Evolutionary conservation across 176 grass and related monocot genomes (phyloP).

Genomic region (Dactylis glomerata): DNA sequence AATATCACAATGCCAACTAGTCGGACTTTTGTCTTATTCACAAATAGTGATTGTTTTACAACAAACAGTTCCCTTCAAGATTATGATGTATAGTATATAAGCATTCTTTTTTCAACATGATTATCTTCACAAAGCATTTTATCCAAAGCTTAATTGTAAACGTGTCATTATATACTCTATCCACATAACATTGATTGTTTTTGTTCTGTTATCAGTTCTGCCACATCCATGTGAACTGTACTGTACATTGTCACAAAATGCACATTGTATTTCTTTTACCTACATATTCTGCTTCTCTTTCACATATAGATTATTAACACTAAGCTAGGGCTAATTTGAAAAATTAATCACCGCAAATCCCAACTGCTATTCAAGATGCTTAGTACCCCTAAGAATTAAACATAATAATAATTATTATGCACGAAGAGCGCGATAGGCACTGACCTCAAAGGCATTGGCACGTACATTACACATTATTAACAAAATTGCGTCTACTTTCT

Average conservation of each 20-base stretch:
- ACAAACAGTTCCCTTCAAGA: neutral
- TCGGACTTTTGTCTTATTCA: neutral
- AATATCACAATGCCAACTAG: constrained; percentile 1
- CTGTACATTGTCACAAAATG: neutral
- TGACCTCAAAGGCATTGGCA: no score
- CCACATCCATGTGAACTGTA: neutral
- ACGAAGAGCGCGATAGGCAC: no score
- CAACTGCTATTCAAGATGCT: no score
- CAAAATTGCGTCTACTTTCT: no score
- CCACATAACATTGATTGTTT: neutral
- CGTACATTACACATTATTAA: no score
- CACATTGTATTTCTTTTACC: neutral
- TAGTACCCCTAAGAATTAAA: no score
- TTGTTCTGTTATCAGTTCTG: no score
- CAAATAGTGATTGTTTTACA: neutral
- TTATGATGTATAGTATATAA: neutral
- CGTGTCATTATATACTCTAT: neutral
- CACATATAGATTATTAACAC: neutral
- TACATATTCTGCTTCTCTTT: neutral
- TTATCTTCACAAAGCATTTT: neutral
- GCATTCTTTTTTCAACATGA: neutral
- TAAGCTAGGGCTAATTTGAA: neutral
- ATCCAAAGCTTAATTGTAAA: neutral
- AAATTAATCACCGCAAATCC: no score
- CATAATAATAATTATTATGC: no score